These are phyloP conservation scores for Eucalyptus urophylla DNA, from an alignment of 345 rosid species.

Conservation along the genomic window DNA sequence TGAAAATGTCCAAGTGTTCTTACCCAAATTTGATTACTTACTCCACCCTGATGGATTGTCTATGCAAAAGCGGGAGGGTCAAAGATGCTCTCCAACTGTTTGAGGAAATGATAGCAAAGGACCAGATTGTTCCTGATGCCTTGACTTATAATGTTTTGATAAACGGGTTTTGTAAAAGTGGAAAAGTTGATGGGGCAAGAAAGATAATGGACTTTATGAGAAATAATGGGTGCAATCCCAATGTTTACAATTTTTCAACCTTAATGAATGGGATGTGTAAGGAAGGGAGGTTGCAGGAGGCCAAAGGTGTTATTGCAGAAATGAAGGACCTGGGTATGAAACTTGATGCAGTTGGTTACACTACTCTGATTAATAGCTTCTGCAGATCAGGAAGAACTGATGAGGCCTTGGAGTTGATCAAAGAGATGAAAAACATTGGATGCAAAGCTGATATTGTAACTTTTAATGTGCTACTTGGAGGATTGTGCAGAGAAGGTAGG, in stretches of 20 bases:
- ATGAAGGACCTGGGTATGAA: slow-evolving; percentile 49
- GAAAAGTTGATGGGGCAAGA: slow-evolving; percentile 62
- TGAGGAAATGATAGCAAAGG: slow-evolving; percentile 16
- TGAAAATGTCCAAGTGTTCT: slow-evolving; percentile 24
- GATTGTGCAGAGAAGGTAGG: slow-evolving; percentile 55
- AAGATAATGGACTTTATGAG: slow-evolving; percentile 79
- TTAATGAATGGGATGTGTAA: slow-evolving; percentile 17
- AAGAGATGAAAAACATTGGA: slow-evolving; percentile 52
- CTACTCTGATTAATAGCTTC: slow-evolving; percentile 61
- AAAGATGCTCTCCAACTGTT: slow-evolving; percentile 14
- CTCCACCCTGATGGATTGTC: slow-evolving; percentile 22
- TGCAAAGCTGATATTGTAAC: slow-evolving; percentile 71
- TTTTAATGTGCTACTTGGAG: slow-evolving; percentile 63
- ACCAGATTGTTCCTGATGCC: slow-evolving; percentile 63
- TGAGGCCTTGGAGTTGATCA: slow-evolving; percentile 50
- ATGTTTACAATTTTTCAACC: slow-evolving; percentile 40
- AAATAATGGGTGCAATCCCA: slow-evolving; percentile 50
- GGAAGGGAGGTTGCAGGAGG: slow-evolving; percentile 12
- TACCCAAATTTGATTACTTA: slow-evolving; percentile 9
- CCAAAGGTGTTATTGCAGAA: slow-evolving; percentile 35
- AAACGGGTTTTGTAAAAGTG: slow-evolving; percentile 58
- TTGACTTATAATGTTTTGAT: slow-evolving; percentile 65
- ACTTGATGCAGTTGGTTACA: slow-evolving; percentile 61
- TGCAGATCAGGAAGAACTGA: slow-evolving; percentile 40
- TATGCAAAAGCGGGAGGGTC: slow-evolving; percentile 10